Percentiles rank a stretch among this genome's conserved stretches.
Conservation (phyloP, 2,329 filamentous ascomycete species). For the Dactylellina cionopaga region DNA sequence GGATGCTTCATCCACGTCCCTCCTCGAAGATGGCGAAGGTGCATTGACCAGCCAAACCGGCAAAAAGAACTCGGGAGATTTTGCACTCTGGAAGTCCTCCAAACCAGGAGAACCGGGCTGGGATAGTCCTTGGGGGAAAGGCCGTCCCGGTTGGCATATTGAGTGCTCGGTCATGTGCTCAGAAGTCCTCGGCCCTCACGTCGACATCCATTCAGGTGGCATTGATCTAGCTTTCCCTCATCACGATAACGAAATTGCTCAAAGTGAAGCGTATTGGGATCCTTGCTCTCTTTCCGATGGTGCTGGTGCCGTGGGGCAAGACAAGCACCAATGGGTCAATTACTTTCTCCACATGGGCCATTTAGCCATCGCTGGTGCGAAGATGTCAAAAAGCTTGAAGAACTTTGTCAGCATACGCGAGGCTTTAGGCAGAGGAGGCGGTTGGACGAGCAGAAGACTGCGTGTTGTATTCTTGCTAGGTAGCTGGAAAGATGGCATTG, state of each 20-base stretch:
- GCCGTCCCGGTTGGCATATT: conserved; percentile 94
- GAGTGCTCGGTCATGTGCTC: conserved; percentile 97
- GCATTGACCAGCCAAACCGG: conserved; percentile 65
- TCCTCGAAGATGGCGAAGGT: conserved; percentile 90
- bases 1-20: conserved; percentile 81
- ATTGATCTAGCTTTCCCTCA: conserved; percentile 92
- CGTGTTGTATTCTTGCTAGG: conserved; percentile 88
- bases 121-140: conserved; percentile 86
- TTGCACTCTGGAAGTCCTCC: conserved; percentile 91
- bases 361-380: conserved; percentile 84
- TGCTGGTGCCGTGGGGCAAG: conserved; percentile 51
- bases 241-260: conserved; percentile 90
- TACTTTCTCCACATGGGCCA: conserved; percentile 98
- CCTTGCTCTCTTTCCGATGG: conserved; percentile 57
- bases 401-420: conserved; percentile 95
- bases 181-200: conserved; percentile 80
- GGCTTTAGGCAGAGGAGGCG: conserved; percentile 70
- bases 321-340: conserved; percentile 80
- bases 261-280: conserved; percentile 85
- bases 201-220: conserved; percentile 94
- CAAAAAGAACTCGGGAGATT: conserved; percentile 83
- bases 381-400: conserved; percentile 96
- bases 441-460: conserved; percentile 80
- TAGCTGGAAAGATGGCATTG: conserved; percentile 88
- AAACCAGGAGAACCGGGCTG: conserved; percentile 93